These are phyloP conservation scores for Chenopodium berlandieri DNA, from an alignment of 148 eudicot genomes.

Conservation along the genomic window DNA sequence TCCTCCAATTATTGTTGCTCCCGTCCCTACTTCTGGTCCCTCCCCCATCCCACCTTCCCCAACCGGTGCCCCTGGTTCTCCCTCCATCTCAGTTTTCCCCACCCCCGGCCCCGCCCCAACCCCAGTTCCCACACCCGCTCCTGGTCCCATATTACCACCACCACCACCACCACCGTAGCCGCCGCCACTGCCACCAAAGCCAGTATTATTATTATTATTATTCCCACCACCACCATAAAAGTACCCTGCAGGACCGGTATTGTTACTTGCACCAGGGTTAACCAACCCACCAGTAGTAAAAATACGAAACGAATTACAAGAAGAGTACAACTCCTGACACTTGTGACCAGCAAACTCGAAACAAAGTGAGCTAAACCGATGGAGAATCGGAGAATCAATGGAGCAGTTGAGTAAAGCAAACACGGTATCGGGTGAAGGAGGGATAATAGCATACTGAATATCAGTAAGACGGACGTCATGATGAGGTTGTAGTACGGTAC, in stretches of 20 bases:
- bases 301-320: slow-evolving; percentile 66
- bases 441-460: slow-evolving; percentile 66
- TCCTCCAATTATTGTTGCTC: neutral
- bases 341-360: slow-evolving; percentile 77
- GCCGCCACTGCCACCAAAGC: neutral
- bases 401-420: slow-evolving; percentile 88
- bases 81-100: neutral
- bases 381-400: slow-evolving; percentile 72
- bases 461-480: slow-evolving; percentile 65
- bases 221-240: slow-evolving; percentile 16
- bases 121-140: neutral
- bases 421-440: slow-evolving; percentile 76
- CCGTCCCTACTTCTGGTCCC: neutral
- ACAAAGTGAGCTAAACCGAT: slow-evolving; percentile 71
- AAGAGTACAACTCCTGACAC: slow-evolving; percentile 72
- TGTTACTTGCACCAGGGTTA: slow-evolving; percentile 13
- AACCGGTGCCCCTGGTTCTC: neutral
- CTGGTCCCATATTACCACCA: neutral
- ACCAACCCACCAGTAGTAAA: slow-evolving; percentile 11
- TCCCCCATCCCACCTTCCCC: neutral
- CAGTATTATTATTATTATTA: neutral
- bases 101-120: neutral
- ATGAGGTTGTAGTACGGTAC: slow-evolving; percentile 89
- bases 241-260: slow-evolving; percentile 21
- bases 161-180: neutral